These are phyloP conservation scores for Bjerkandera adusta DNA, from an alignment of 1,284 basidiomycete genomes.

Conservation along the genomic window DNA sequence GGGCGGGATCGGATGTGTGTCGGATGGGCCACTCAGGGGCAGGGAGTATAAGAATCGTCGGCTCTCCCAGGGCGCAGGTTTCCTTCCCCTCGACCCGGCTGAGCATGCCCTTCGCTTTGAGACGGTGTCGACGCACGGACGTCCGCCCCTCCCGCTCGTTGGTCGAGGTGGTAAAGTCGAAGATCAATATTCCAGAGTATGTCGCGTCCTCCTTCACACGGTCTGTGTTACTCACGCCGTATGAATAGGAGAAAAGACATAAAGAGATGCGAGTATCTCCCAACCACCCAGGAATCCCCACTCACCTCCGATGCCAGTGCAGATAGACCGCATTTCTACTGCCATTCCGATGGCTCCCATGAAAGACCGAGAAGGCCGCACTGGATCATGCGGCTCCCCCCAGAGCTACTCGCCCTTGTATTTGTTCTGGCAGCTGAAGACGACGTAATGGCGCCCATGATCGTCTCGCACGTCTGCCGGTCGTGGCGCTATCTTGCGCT, in stretches of 20 bases:
- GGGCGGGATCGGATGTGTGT: conserved; percentile 5
- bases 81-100: background rate
- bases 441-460: conserved; percentile 52
- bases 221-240: too few species aligned
- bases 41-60: conserved; percentile 10
- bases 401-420: conserved; percentile 58
- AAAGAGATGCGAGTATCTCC: conserved; percentile 3
- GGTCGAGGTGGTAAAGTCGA: conserved; percentile 34
- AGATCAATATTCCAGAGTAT: conserved; percentile 24
- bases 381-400: conserved; percentile 53
- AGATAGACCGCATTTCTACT: background rate
- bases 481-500: conserved; percentile 59
- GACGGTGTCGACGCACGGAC: conserved; percentile 35
- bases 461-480: conserved; percentile 62
- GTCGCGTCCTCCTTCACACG: background rate
- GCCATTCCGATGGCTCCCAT: conserved; percentile 1
- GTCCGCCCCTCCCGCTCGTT: conserved; percentile 34
- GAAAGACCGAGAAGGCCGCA: conserved; percentile 27
- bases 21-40: conserved; percentile 8
- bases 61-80: background rate
- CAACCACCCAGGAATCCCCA: background rate
- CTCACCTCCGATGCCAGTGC: background rate
- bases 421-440: conserved; percentile 58
- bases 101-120: conserved; percentile 35
- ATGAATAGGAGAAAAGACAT: conserved; percentile 5